Evolutionary conservation across 805 yeast species (phyloP), one percentile per base, ranked within the genome.

Genomic region (Ogataea ganodermae): DNA sequence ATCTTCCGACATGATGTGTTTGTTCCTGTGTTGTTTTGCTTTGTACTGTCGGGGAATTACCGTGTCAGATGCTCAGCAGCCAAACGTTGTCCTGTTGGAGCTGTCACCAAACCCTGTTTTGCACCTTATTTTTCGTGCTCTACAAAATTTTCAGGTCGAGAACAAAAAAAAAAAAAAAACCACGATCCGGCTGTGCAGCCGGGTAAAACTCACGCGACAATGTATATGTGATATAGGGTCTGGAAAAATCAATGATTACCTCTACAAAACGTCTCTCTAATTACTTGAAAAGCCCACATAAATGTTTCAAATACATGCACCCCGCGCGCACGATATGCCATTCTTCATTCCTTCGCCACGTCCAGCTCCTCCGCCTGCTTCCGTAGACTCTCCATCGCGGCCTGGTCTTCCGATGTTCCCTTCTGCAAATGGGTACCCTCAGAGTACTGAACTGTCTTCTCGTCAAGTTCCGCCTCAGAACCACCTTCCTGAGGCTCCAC

Each of bases 391-490:
- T 73, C 74, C 26, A 73, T 59, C 16, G 74, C 79, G 10, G 62
- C 67, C 6, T 61, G 52, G 4, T 73, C 73, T 38, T 75, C 84
- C 38, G 74, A 71, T 3, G 77, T 75, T 17, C 74, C 73, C 42
- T 69, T 69, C 31, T 72, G 74, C 32, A 76, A 75, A 56, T 80
- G 84, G 3, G 74, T 72, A 10, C 85, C 84, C 46, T 73, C 76
- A 13, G 67, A 68, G 26, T 72, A 68, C 38, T 70, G 62, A 14
- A 76, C 73, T 7, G 48, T 48, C 20, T 42, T 49, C 16, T 67
- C 67, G 5, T 59, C 67, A 13, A 56, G 54, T 33, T 61, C 55
- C 3, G 31, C 12, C 24, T 35, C 39, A 14, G 24, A 23, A 16
- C 18, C 27, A 3, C 17, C 24, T 4, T 17, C 42, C 10, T 26